Evolutionary conservation across 306 rosid genomes (phyloP).

Genomic region (Leucaena leucocephala): DNA sequence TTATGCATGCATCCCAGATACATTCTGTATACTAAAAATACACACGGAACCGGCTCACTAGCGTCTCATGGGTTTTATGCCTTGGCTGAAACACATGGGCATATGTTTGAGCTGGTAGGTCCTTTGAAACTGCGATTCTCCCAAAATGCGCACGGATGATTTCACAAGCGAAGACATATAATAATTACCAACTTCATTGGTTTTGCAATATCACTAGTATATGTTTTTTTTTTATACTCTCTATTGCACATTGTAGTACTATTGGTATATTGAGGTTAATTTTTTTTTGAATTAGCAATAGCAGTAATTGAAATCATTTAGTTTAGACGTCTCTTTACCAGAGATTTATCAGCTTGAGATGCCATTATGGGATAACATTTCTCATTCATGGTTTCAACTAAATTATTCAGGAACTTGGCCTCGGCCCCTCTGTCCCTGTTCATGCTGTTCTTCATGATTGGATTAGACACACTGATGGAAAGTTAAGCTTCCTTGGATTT

Average conservation of each 20-base stretch:
- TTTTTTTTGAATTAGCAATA: not conserved
- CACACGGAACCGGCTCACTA: not conserved
- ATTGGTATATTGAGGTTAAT: not conserved
- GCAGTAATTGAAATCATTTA: not conserved
- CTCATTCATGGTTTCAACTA: slow-evolving; percentile 42
- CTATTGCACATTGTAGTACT: not conserved
- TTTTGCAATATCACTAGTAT: not conserved
- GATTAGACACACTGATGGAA: slow-evolving; percentile 93
- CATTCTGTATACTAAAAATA: not conserved
- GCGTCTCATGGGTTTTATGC: too few species aligned
- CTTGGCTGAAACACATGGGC: too few species aligned
- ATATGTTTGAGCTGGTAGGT: not conserved
- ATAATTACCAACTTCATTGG: not conserved
- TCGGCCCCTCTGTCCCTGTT: slow-evolving; percentile 88
- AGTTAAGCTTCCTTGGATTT: slow-evolving; percentile 90
- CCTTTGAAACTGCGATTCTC: too few species aligned
- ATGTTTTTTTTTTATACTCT: not conserved
- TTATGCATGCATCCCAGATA: slow-evolving; percentile 14
- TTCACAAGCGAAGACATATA: slow-evolving; percentile 12
- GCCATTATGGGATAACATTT: slow-evolving; percentile 15
- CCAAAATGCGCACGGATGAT: not conserved
- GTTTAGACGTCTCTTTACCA: not conserved
- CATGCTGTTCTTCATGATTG: slow-evolving; percentile 94
- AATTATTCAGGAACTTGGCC: slow-evolving; percentile 81
- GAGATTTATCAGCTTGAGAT: not conserved